Evolutionary conservation across 2,329 filamentous ascomycete species (phyloP), one percentile per base, ranked within the genome.

Genomic region (Epichloe elymi): DNA sequence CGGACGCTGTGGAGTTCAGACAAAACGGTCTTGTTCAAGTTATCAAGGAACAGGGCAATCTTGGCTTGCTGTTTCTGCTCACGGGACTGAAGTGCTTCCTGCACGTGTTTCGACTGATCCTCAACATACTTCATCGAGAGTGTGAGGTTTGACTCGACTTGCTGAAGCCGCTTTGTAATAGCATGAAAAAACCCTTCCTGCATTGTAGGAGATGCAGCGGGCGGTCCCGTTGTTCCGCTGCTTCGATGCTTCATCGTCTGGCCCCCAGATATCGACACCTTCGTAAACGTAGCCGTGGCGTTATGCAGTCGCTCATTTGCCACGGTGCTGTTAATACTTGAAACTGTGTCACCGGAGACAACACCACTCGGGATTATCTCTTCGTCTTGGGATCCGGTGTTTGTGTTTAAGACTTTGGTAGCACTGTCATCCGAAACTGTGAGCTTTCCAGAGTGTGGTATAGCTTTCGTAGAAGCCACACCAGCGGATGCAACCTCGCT

Each of bases 171-270:
- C 67, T 97, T 97, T 56, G 90, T 88, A 8, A 97, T 85, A 4
- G 89, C 88, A 65, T 97, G 97, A 76, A 96, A 98, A 68, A 98
- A 97, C 87, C 87, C 93, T 64, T 98, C 93, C 66, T 98, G 93
- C 1, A 94, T 93, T 0, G 90, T 89, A 2, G 91, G 90, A 1
- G 82, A 79, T 30, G 64, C 61, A 3, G 59, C 47, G 3, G 63
- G 50, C 5, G 62, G 58, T 8, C 57, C 57, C 6, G 54, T 48
- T 1, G 64, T 61, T n/a, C 59, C 60, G 23, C 56, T 61, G 17
- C 53, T 61, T 45, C 65, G 61, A 36, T 60, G 55, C 52, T 65
- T 67, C 14, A 44, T 46, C 51, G 14, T 52, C 59, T 14, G 46
- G 11, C 53, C 52, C 33, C 51, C 55, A 6, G 58, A 54, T 1